Percentiles rank a stretch among this genome's conserved stretches.
phyloP scores from a whole-genome alignment of 257 asterid species.

The Scutellaria galericulata region DNA sequence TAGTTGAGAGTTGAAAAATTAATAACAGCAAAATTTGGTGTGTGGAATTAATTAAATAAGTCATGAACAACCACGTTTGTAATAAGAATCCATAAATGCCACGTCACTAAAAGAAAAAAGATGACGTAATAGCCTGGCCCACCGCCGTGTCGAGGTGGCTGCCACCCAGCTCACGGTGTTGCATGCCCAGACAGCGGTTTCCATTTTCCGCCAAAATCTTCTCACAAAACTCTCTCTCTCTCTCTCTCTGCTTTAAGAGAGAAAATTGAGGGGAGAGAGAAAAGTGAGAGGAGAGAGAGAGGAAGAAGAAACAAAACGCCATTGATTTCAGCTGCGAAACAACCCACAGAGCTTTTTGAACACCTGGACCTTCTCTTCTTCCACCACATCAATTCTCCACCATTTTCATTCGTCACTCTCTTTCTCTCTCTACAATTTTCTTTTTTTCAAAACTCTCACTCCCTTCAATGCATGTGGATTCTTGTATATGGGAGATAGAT shows the following conservation, averaged over 20 bases:
- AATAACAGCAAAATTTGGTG: too few relatives aligned
- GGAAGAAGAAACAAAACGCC: slow-evolving; percentile 32
- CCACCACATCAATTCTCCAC: slow-evolving; percentile 45
- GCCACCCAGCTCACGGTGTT: slow-evolving; percentile 39
- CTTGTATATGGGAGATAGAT: background rate
- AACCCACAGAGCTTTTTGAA: slow-evolving; percentile 58
- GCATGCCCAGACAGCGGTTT: slow-evolving; percentile 45
- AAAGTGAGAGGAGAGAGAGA: background rate
- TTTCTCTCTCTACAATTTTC: background rate
- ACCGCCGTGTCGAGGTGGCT: slow-evolving; percentile 41
- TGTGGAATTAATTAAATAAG: too few relatives aligned
- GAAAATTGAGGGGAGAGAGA: background rate
- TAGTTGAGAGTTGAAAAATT: too few relatives aligned
- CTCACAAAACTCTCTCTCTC: background rate
- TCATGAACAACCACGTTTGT: too few relatives aligned
- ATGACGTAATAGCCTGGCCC: slow-evolving; percentile 18
- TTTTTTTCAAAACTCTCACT: background rate
- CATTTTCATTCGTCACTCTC: slow-evolving; percentile 39
- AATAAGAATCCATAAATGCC: background rate
- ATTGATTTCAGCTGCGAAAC: slow-evolving; percentile 43
- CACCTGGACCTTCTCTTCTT: slow-evolving; percentile 57
- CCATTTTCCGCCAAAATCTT: slow-evolving; percentile 31
- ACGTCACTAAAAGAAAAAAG: background rate
- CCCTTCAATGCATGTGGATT: slow-evolving; percentile 38
- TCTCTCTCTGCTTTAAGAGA: background rate